A percentile compares a stretch with the other conserved stretches of the same genome.
phyloP scores from a whole-genome alignment of 768 basidiomycete genomes.

The Gautieria morchelliformis region DNA sequence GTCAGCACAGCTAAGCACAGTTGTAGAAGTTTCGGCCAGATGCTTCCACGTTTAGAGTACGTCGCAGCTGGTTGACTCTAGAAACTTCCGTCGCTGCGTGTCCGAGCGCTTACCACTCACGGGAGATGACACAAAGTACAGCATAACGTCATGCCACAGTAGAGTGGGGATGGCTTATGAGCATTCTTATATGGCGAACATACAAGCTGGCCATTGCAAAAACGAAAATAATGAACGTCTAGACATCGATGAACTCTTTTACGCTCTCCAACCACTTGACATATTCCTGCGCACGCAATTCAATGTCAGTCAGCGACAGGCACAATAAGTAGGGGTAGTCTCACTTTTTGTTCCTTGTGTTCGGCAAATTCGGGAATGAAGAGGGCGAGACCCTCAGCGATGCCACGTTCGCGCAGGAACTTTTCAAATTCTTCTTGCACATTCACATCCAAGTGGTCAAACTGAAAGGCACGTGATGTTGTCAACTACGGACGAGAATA shows the following conservation, averaged over 20 bases:
- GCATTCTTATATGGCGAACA: not conserved
- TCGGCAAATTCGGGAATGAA: conserved; percentile 88
- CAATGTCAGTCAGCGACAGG: conserved; percentile 9
- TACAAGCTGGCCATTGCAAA: not conserved
- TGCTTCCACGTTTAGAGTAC: not conserved
- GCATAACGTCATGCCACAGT: not conserved
- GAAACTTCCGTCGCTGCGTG: not conserved
- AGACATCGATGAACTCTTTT: conserved; percentile 66
- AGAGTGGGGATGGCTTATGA: not conserved
- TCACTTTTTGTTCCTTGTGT: conserved; percentile 87
- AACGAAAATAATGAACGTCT: not conserved
- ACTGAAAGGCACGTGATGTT: conserved; percentile 31
- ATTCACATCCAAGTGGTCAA: conserved; percentile 77
- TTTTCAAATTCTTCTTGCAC: conserved; percentile 91
- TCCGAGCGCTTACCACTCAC: not conserved
- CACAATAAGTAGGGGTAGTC: conserved; percentile 14
- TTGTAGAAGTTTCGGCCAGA: not conserved
- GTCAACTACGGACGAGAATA: not conserved
- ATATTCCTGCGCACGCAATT: conserved; percentile 59
- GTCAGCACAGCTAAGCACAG: not conserved
- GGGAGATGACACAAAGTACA: not conserved
- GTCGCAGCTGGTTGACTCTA: not conserved
- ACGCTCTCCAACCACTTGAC: conserved; percentile 79
- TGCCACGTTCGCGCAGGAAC: conserved; percentile 82
- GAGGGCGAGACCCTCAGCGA: conserved; percentile 70